Percentiles rank a stretch among this genome's conserved stretches.
These are phyloP conservation scores for Aureobasidium sp. DNA, from an alignment of 2,329 filamentous ascomycete genomes.

Conservation along the genomic window DNA sequence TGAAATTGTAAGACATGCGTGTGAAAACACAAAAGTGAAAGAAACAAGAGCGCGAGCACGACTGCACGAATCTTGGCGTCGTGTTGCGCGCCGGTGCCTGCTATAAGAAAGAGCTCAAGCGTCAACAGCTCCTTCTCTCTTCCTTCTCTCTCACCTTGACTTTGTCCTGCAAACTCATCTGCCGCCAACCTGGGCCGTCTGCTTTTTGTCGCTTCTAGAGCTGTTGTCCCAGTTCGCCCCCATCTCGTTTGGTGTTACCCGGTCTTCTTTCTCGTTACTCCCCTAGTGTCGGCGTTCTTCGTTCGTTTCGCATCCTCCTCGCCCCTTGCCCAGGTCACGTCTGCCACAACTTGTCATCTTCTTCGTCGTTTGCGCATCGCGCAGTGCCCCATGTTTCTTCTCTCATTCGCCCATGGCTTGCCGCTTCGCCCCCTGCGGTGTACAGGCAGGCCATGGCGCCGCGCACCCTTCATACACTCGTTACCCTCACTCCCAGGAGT, in stretches of 20 bases:
- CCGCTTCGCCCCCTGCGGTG: neutral
- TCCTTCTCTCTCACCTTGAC: neutral
- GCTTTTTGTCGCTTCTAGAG: conserved; percentile 1
- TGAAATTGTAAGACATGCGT: neutral
- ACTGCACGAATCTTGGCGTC: neutral
- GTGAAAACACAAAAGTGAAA: neutral
- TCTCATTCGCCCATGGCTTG: neutral
- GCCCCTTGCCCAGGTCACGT: neutral
- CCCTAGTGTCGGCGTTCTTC: neutral
- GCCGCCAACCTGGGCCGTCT: conserved; percentile 2
- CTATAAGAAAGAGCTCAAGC: neutral
- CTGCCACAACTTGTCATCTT: neutral
- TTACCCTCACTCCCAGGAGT: conserved; percentile 1
- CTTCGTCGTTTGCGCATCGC: neutral
- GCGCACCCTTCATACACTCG: neutral
- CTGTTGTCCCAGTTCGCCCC: conserved; percentile 1
- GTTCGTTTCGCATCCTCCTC: neutral
- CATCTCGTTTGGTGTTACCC: conserved; percentile 3
- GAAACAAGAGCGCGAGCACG: neutral
- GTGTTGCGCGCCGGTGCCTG: neutral
- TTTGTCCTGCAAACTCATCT: neutral
- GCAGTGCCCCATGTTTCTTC: neutral
- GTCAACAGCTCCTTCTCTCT: neutral
- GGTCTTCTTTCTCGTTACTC: neutral
- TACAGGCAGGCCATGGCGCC: neutral